Percentiles rank a stretch among this genome's conserved stretches.
These are phyloP conservation scores for Zizania latifolia DNA, from an alignment of 176 grass and related monocot species.

Conservation along the genomic window DNA sequence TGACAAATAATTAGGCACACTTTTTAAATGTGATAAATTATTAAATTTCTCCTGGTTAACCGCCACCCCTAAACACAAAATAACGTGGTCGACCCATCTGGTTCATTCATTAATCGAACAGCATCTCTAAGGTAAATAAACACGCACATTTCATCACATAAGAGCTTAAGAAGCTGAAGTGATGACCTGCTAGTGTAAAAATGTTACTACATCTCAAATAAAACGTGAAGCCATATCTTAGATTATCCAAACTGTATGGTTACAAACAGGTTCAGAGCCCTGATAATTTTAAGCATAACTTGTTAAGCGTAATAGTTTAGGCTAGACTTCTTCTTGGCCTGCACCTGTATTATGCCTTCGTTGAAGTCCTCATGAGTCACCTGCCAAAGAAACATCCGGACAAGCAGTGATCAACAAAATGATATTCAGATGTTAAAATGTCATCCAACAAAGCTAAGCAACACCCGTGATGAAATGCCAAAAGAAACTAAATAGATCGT, in stretches of 20 bases:
- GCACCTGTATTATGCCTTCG: conserved; percentile 85
- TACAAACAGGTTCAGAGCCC: conserved; percentile 11
- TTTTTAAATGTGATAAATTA: no score
- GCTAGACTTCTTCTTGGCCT: conserved; percentile 88
- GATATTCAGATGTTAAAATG: not conserved
- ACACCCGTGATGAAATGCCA: not conserved
- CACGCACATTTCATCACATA: not conserved
- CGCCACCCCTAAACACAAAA: no score
- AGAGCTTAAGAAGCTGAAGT: not conserved
- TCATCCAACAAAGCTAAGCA: not conserved
- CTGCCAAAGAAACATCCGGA: conserved; percentile 27
- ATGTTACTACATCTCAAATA: conserved; percentile 2
- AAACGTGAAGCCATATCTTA: no score
- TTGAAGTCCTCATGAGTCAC: conserved; percentile 90
- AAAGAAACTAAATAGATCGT: not conserved
- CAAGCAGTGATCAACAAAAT: not conserved
- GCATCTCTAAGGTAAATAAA: not conserved
- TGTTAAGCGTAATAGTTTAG: conserved; percentile 88
- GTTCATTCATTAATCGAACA: not conserved
- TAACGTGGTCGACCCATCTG: not conserved
- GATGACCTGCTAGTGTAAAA: not conserved
- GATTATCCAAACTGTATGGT: not conserved
- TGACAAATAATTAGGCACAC: no score
- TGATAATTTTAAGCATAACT: not conserved
- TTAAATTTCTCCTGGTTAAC: no score